phyloP scores from a whole-genome alignment of 1,139 yeast species.

The Magnusiomyces suaveolens region DNA sequence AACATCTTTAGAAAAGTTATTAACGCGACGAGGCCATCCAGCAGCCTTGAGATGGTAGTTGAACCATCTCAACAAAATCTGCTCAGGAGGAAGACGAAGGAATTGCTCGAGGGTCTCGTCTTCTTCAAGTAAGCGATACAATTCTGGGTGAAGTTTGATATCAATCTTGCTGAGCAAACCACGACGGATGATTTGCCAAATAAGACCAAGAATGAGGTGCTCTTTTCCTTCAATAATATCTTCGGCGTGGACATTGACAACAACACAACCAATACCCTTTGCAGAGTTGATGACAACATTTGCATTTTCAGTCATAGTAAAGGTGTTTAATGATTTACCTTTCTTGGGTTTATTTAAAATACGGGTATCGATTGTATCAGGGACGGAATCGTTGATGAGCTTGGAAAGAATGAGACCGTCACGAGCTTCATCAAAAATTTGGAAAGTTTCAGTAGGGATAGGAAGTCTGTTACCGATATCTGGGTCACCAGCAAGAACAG shows the following conservation, averaged over 20 bases:
- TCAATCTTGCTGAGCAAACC: constrained; percentile 92
- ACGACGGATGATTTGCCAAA: constrained; percentile 97
- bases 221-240: constrained; percentile 96
- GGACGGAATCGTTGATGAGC: constrained; percentile 92
- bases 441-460: constrained; percentile 88
- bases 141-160: constrained; percentile 91
- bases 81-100: constrained; percentile 93
- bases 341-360: constrained; percentile 81
- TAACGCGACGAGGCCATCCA: constrained; percentile 76
- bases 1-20: constrained; percentile 79
- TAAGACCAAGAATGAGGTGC: constrained; percentile 86
- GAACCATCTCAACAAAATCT: constrained; percentile 93
- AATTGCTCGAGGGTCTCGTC: constrained; percentile 97
- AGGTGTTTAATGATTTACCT: constrained; percentile 78
- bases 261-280: constrained; percentile 96
- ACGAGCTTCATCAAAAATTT: constrained; percentile 90
- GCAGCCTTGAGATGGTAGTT: constrained; percentile 93
- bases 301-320: constrained; percentile 94
- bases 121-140: constrained; percentile 86
- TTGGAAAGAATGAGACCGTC: constrained; percentile 91
- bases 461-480: constrained; percentile 83
- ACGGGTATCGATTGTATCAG: constrained; percentile 97
- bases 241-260: constrained; percentile 94
- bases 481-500: constrained; percentile 82
- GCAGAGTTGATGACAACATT: constrained; percentile 96